phyloP scores from a whole-genome alignment of 2,329 filamentous ascomycete genomes.

The Esteya vermicola region DNA sequence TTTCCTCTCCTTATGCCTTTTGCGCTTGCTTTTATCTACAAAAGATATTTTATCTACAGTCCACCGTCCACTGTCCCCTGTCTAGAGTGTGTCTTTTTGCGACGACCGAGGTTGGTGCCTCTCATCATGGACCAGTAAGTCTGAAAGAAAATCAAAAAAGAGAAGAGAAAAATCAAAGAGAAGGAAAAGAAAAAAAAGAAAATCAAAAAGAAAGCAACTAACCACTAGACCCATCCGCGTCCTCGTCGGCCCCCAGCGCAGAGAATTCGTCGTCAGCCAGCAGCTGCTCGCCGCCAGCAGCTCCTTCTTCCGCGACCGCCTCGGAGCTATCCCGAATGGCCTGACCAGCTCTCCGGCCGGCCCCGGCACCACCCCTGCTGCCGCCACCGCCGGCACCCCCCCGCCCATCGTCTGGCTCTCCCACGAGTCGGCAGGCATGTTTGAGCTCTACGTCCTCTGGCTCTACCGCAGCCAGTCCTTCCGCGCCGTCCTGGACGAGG shows the following conservation, averaged over 20 bases:
- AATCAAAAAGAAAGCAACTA: not conserved
- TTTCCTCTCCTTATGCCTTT: too few species aligned
- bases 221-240: constrained; percentile 16
- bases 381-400: not conserved
- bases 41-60: too few species aligned
- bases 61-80: too few species aligned
- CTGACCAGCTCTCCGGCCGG: constrained; percentile 4
- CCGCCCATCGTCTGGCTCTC: constrained; percentile 22
- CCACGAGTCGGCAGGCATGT: constrained; percentile 34
- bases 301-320: constrained; percentile 31
- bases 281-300: constrained; percentile 31
- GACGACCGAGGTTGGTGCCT: too few species aligned
- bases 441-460: constrained; percentile 38
- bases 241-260: constrained; percentile 16
- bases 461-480: constrained; percentile 31
- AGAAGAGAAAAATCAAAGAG: not conserved
- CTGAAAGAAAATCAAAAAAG: too few species aligned
- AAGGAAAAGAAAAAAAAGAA: not conserved
- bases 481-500: constrained; percentile 26
- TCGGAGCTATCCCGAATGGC: constrained; percentile 21
- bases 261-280: constrained; percentile 17
- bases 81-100: too few species aligned
- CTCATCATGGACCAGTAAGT: too few species aligned
- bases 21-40: too few species aligned
- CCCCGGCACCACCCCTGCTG: not conserved